Evolutionary conservation across 2,329 filamentous ascomycete species (phyloP).

Genomic region (Colletotrichum lindemuthianum): DNA sequence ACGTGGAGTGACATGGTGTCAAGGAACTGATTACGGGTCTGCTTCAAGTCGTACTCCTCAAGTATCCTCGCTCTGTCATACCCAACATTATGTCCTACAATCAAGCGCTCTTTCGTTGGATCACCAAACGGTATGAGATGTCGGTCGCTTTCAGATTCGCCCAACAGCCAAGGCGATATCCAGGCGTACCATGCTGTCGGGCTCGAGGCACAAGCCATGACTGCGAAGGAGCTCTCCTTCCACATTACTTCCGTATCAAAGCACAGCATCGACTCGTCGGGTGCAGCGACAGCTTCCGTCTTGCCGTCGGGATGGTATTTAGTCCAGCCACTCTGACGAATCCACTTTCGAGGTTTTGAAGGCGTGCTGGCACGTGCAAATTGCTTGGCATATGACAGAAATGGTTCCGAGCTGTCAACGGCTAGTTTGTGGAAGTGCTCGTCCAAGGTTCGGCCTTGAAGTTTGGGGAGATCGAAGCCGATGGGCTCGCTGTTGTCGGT

Average conservation of each 20-base stretch:
- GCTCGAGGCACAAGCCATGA: slow-evolving; percentile 95
- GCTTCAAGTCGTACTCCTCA: slow-evolving; percentile 88
- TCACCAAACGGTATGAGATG: slow-evolving; percentile 92
- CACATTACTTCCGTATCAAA: slow-evolving; percentile 99
- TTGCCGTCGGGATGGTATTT: slow-evolving; percentile 84
- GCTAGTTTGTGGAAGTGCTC: slow-evolving; percentile 95
- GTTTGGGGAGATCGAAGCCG: slow-evolving; percentile 82
- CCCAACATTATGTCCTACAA: slow-evolving; percentile 95
- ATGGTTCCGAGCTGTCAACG: slow-evolving; percentile 87
- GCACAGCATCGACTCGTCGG: slow-evolving; percentile 83
- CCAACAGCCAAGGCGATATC: slow-evolving; percentile 94
- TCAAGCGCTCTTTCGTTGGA: slow-evolving; percentile 74
- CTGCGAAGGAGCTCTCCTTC: slow-evolving; percentile 90
- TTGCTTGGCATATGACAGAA: slow-evolving; percentile 76
- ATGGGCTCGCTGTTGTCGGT: slow-evolving; percentile 81
- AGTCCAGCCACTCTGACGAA: slow-evolving; percentile 87
- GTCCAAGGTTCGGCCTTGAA: slow-evolving; percentile 85
- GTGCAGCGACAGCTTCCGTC: slow-evolving; percentile 76
- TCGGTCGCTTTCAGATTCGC: slow-evolving; percentile 78
- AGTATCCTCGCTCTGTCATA: slow-evolving; percentile 89
- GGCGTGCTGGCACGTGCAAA: slow-evolving; percentile 74
- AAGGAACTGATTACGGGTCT: slow-evolving; percentile 86
- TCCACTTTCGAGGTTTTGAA: slow-evolving; percentile 75
- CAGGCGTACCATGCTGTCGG: slow-evolving; percentile 95
- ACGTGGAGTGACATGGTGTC: slow-evolving; percentile 99